These are phyloP conservation scores for Sphaerostilbella broomeana DNA, from an alignment of 2,329 filamentous ascomycete genomes.

Conservation along the genomic window DNA sequence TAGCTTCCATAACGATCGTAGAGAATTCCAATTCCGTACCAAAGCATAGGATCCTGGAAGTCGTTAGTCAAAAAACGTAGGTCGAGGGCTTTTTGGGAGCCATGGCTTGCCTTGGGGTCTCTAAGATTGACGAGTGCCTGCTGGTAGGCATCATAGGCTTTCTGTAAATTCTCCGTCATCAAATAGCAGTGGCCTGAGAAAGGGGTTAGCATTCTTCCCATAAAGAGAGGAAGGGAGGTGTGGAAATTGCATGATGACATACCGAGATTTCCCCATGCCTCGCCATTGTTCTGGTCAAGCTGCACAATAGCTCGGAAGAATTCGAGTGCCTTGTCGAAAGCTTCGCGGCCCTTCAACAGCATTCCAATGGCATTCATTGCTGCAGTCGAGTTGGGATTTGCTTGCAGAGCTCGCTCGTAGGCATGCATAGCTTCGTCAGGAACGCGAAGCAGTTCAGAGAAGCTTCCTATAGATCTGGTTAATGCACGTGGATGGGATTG, in stretches of 20 bases:
- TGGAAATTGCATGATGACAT: constrained; percentile 25
- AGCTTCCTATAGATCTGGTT: constrained; percentile 54
- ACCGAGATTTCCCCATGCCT: constrained; percentile 95
- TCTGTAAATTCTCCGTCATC: constrained; percentile 97
- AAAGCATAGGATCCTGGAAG: constrained; percentile 80
- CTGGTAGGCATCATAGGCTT: constrained; percentile 95
- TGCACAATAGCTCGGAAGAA: constrained; percentile 88
- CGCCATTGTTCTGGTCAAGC: constrained; percentile 80
- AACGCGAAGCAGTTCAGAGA: constrained; percentile 82
- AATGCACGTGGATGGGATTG: background rate
- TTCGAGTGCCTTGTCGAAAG: constrained; percentile 89
- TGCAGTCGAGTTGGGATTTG: constrained; percentile 80
- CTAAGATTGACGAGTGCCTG: constrained; percentile 87
- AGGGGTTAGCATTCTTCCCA: too few relatives aligned
- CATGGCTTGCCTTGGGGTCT: constrained; percentile 71
- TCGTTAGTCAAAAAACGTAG: constrained; percentile 13
- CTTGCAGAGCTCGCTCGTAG: constrained; percentile 82
- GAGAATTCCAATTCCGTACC: constrained; percentile 97
- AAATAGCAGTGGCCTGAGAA: constrained; percentile 84
- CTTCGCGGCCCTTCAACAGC: constrained; percentile 84
- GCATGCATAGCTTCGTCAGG: constrained; percentile 82
- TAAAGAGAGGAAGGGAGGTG: constrained; percentile 16
- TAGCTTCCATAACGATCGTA: constrained; percentile 95
- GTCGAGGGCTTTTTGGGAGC: too few relatives aligned
- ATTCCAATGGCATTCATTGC: constrained; percentile 93